Evolutionary conservation across 2,329 filamentous ascomycete genomes (phyloP), one percentile per base, ranked within the genome.

Genomic region (Arachnopeziza araneosa): DNA sequence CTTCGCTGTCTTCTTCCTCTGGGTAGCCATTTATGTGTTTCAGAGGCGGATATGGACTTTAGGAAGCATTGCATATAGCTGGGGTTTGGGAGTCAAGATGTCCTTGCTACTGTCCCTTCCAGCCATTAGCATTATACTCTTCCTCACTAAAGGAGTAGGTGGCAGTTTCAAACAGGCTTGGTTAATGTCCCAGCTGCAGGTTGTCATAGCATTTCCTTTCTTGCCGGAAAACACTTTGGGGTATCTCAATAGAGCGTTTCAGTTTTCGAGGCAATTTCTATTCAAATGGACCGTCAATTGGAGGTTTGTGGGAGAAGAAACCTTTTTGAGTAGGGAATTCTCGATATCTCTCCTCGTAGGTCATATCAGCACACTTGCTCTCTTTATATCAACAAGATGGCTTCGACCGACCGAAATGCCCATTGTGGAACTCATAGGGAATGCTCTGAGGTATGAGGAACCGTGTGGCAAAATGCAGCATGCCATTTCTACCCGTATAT

Each of bases 201-300:
- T 95, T 69, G 73, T 82, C 64, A 77, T 85, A 36, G 82, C 77
- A 53, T 69, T 79, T 51, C 91, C 92, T 0, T 98, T 97, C 75
- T 72, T 90, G 23, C 73, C 80, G 10, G 77, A 77, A 50, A 88
- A 91, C 67, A 75, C 86, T 22, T 74, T 76, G 61, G 90, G 87
- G 26, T 99, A 99, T 72, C 72, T 96, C 21, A 83, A 84, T 53
- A 82, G 89, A 64, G 92, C 95, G 0, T 99, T 99, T 72, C 92
- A 99, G 76, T 82, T 99, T 60, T 92, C 90, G 53, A 83, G 95
- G 58, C 86, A 91, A 68, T 99, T 99, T 76, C 81, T 96, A 69
- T 98, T 93, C 80, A 92, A 93, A 76, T 99, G 95, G 95, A 99
- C 95, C 0, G 95, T 99, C 67, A 99, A 99, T 75, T 99, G 95